Conservation (phyloP, 495 filamentous ascomycete species). For the Penicillium bovifimosum region DNA sequence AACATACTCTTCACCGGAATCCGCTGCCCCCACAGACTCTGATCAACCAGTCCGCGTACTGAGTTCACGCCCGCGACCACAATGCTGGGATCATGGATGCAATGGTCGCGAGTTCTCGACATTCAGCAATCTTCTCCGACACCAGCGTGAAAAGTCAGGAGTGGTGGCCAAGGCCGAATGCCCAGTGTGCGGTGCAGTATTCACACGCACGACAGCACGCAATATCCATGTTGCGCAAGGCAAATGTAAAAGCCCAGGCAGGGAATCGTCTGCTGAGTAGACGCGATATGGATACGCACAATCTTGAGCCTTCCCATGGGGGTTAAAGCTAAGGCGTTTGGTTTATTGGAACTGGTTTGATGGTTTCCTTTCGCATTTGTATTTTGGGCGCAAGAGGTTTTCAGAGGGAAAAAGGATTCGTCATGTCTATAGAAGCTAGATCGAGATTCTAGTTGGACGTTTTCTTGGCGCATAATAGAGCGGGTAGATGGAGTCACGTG, state of each 20-base stretch:
- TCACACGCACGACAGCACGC: constrained; percentile 83
- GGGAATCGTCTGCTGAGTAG: constrained; percentile 29
- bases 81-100: constrained; percentile 95
- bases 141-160: constrained; percentile 91
- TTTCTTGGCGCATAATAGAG: neutral
- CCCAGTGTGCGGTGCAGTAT: constrained; percentile 83
- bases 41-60: constrained; percentile 61
- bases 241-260: constrained; percentile 65
- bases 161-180: constrained; percentile 81
- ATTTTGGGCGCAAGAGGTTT: neutral
- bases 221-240: constrained; percentile 86
- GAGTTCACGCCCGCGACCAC: constrained; percentile 74
- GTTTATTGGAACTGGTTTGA: neutral
- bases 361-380: neutral
- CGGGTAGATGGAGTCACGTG: neutral
- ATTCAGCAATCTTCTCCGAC: constrained; percentile 87
- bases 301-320: constrained; percentile 1
- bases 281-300: neutral
- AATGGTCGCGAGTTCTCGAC: constrained; percentile 92
- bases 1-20: constrained; percentile 30
- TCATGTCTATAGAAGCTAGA: neutral
- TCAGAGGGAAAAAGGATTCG: neutral
- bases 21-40: constrained; percentile 26
- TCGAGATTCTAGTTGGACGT: neutral
- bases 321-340: neutral